Percentiles rank a stretch among this genome's conserved stretches.
Conservation (phyloP, 1,139 yeast species). For the Candida tetrigidarum region DNA sequence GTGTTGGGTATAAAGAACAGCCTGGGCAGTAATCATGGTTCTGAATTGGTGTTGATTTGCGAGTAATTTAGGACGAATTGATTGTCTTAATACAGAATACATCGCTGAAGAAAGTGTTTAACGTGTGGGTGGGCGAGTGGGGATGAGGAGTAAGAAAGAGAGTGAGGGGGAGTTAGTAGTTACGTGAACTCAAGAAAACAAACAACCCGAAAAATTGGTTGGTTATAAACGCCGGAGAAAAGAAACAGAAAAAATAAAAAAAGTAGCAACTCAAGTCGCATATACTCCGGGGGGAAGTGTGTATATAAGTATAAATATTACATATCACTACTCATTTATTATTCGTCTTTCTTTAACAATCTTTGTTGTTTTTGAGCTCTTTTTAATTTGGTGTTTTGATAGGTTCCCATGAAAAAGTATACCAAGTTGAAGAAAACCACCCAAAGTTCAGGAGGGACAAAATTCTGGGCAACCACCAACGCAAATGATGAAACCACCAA, state of each 20-base stretch:
- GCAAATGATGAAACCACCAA: constrained; percentile 68
- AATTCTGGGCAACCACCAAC: constrained; percentile 73
- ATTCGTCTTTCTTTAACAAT: constrained; percentile 9
- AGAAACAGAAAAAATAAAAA: neutral
- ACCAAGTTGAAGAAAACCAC: constrained; percentile 80
- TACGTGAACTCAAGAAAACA: too few relatives aligned
- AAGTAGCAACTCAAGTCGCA: too few relatives aligned
- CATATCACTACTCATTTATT: neutral
- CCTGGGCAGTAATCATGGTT: constrained; percentile 57
- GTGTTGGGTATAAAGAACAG: constrained; percentile 58
- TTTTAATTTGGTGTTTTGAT: constrained; percentile 73
- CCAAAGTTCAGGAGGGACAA: constrained; percentile 77
- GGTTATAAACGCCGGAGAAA: neutral
- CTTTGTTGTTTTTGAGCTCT: constrained; percentile 30
- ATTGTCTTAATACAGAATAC: constrained; percentile 12
- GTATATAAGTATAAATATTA: too few relatives aligned
- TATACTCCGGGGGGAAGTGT: neutral
- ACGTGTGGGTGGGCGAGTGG: constrained; percentile 7
- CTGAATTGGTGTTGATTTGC: constrained; percentile 23
- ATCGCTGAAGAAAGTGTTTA: too few relatives aligned
- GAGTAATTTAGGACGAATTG: constrained; percentile 7
- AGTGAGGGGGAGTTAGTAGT: neutral
- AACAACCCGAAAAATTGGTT: constrained; percentile 1
- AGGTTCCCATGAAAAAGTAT: constrained; percentile 75
- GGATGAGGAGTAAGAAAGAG: neutral